A percentile compares a stretch with the other conserved stretches of the same genome.
Evolutionary conservation across 2,329 filamentous ascomycete species (phyloP).

Genomic region (Alternaria sp.): DNA sequence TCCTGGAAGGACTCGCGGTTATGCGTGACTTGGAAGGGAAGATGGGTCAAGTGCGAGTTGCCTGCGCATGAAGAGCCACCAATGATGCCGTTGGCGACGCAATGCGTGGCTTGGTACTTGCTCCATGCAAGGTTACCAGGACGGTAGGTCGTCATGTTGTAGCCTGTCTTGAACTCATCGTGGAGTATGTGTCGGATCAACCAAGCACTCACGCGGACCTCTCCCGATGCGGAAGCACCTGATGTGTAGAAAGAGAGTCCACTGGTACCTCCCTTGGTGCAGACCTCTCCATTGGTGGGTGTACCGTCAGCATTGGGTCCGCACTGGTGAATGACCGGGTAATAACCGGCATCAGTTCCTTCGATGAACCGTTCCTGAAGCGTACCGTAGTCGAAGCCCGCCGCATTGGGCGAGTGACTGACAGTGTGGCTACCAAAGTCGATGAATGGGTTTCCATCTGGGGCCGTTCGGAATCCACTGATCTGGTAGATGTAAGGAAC

Average conservation of each 20-base stretch:
- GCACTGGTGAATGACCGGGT: slow-evolving; percentile 8
- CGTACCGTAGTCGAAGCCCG: slow-evolving; percentile 3
- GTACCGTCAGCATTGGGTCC: slow-evolving; percentile 4
- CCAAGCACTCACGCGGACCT: slow-evolving; percentile 8
- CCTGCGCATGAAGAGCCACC: slow-evolving; percentile 12
- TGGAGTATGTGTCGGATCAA: slow-evolving; percentile 8
- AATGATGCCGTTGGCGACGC: slow-evolving; percentile 10
- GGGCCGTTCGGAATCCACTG: slow-evolving; percentile 5
- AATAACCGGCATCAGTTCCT: slow-evolving; percentile 1
- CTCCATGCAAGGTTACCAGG: slow-evolving; percentile 13
- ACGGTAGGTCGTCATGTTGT: slow-evolving; percentile 11
- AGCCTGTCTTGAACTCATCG: slow-evolving; percentile 8
- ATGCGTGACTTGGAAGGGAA: slow-evolving; percentile 12
- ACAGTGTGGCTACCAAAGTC: slow-evolving; percentile 14
- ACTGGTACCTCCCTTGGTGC: slow-evolving; percentile 8
- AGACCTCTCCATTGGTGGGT: background rate
- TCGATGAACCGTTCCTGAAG: slow-evolving; percentile 1
- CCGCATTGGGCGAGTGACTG: slow-evolving; percentile 13
- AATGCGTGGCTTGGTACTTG: slow-evolving; percentile 10
- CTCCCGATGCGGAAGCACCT: slow-evolving; percentile 4
- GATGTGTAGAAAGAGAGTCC: slow-evolving; percentile 11
- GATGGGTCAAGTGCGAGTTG: slow-evolving; percentile 8
- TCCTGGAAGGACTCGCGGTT: slow-evolving; percentile 12
- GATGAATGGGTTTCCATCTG: slow-evolving; percentile 9
- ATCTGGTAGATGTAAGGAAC: slow-evolving; percentile 13